Base-by-base conservation (phyloP, 208 protist species). In the Wallacemonas sp. region DNA sequence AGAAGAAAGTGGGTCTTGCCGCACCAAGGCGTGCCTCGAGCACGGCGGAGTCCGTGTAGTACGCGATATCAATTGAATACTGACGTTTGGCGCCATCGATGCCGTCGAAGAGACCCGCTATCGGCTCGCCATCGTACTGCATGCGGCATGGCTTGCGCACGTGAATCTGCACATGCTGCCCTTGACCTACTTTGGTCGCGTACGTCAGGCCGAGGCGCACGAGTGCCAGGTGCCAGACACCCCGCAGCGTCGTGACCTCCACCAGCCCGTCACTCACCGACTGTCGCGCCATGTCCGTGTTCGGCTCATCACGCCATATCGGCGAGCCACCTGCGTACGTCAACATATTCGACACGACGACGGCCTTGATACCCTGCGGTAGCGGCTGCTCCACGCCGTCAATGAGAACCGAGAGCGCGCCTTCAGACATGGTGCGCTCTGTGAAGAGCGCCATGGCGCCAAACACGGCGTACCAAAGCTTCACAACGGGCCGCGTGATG, bases 391-490 rank as follows among this genome's bases (percentile, higher is more conserved):
- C 24, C n/a, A 51, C 38, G 14, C 71, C 71, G 30, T 91, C 79
- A 0, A 91, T 62, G 1, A 44, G n/a, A 1, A 86, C 38, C 1
- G 46, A 9, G 3, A 80, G 34, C 17, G 56, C 39, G 0, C 22
- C 12, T 1, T 38, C 41, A 17, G 4, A 4, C 14, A 82, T 61
- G 39, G 49, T 62, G 19, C 58, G 28, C 22, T 81, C 68, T 9
- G 66, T 76, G 51, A 75, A 80, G 34, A 84, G 66, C 0, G 73
- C 68, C 38, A 60, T 31, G 49, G 56, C 66, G 11, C 71, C 79
- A 36, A 87, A 88, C 49, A 42, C 70, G 11, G 76, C 84, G 64
- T 88, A 88, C 81, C 84, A 91, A 19, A 85, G 60, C 60, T 91
- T 91, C 15, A 82, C 71, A 0, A 86, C 42, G 6, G 76, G 72